A percentile compares a stretch with the other conserved stretches of the same genome.
These are phyloP conservation scores for Lyophyllum shimeji DNA, from an alignment of 768 basidiomycete genomes.

Conservation along the genomic window DNA sequence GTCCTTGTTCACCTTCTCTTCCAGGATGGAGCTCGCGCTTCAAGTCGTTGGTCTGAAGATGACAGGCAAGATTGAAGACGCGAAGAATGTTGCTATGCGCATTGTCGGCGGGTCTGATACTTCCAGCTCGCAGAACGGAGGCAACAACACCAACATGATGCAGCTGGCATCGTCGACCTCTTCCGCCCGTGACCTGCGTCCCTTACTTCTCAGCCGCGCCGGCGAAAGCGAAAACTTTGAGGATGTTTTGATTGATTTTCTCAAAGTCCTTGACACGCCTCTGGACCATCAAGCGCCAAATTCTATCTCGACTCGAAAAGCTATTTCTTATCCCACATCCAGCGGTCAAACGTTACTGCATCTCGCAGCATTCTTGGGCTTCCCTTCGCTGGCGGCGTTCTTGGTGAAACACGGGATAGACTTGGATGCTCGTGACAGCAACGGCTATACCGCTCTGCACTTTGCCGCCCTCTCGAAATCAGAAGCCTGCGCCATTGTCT, in stretches of 20 bases:
- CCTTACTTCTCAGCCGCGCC: conserved; percentile 54
- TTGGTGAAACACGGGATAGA: conserved; percentile 74
- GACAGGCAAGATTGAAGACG: conserved; percentile 93
- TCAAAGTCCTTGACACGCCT: conserved; percentile 73
- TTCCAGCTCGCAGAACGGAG: conserved; percentile 35
- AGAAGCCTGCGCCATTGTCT: conserved; percentile 57
- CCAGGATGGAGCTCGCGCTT: conserved; percentile 91
- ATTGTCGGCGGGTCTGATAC: conserved; percentile 79
- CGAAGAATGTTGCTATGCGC: conserved; percentile 89
- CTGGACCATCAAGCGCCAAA: conserved; percentile 43
- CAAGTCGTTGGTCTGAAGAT: conserved; percentile 96
- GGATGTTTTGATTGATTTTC: conserved; percentile 73
- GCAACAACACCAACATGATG: conserved; percentile 45
- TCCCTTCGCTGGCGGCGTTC: conserved; percentile 66
- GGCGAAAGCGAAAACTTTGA: conserved; percentile 69
- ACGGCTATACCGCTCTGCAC: conserved; percentile 89
- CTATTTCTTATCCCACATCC: conserved; percentile 69
- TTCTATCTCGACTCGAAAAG: conserved; percentile 43
- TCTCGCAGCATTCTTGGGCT: conserved; percentile 78
- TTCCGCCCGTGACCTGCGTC: conserved; percentile 51
- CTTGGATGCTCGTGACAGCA: conserved; percentile 81
- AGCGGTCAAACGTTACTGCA: conserved; percentile 89
- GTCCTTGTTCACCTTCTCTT: conserved; percentile 15
- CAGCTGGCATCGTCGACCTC: conserved; percentile 46
- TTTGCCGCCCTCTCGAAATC: conserved; percentile 74